Evolutionary conservation across 2,329 filamentous ascomycete genomes (phyloP).

Genomic region (Colletotrichum simmondsii): DNA sequence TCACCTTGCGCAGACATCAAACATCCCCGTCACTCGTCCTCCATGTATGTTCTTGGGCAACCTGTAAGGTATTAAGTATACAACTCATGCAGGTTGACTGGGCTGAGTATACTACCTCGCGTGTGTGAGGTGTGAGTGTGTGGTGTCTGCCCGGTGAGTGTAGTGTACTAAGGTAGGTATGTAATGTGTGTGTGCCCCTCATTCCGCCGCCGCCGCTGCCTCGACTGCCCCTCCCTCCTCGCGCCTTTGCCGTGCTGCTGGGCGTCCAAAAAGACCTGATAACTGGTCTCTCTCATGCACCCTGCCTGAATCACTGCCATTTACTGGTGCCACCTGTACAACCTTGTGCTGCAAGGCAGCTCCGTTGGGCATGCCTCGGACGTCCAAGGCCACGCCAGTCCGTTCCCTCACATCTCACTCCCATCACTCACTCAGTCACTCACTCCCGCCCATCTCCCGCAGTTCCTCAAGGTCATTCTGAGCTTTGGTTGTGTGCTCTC

Average conservation of each 20-base stretch:
- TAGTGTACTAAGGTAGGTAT: neutral
- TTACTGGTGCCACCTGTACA: conserved; percentile 37
- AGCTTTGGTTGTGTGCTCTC: neutral
- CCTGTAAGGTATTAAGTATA: neutral
- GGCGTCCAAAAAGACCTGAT: conserved; percentile 10
- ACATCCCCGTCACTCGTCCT: neutral
- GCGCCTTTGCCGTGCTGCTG: conserved; percentile 21
- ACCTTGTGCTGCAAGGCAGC: conserved; percentile 32
- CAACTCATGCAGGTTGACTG: conserved; percentile 3
- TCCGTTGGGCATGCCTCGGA: conserved; percentile 29
- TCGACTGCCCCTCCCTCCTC: conserved; percentile 4
- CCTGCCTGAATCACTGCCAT: conserved; percentile 17
- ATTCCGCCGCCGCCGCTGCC: conserved; percentile 6
- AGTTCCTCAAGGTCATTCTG: neutral
- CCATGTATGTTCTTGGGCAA: neutral
- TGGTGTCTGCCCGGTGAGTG: too few species aligned
- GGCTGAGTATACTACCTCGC: neutral
- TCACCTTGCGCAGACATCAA: neutral
- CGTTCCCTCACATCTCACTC: neutral
- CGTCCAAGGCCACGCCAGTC: conserved; percentile 4
- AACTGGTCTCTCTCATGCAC: conserved; percentile 29
- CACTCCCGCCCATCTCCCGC: neutral
- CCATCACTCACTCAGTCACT: neutral
- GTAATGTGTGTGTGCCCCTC: neutral
- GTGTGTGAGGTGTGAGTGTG: neutral